Conservation (phyloP, 495 filamentous ascomycete species). For the Aspergillus coremiiformis region DNA sequence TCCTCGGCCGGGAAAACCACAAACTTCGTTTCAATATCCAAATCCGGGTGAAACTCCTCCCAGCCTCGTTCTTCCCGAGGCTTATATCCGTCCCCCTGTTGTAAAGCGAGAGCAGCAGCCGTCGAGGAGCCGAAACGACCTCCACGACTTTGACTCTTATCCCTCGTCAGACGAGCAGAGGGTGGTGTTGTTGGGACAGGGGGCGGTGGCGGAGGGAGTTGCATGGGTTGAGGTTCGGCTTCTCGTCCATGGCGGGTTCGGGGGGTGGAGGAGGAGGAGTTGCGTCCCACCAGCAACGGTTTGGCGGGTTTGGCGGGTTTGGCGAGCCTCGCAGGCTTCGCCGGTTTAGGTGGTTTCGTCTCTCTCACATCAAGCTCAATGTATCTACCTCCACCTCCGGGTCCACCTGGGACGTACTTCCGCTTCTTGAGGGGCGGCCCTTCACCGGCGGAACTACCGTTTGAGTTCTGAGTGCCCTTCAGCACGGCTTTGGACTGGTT, state of each 20-base stretch:
- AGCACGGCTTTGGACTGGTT: conserved; percentile 27
- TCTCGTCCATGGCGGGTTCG: conserved; percentile 25
- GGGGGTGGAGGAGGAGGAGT: conserved; percentile 22
- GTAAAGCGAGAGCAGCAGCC: conserved; percentile 73
- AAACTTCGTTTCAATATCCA: conserved; percentile 77
- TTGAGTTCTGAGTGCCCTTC: conserved; percentile 29
- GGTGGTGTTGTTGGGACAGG: conserved; percentile 37
- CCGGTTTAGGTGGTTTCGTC: conserved; percentile 9
- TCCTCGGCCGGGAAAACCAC: conserved; percentile 74
- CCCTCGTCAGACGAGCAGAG: conserved; percentile 44
- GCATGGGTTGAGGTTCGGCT: conserved; percentile 15
- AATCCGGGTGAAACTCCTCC: conserved; percentile 93
- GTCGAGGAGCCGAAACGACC: conserved; percentile 69
- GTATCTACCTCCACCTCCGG: conserved; percentile 73
- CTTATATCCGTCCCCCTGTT: conserved; percentile 91
- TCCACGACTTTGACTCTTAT: conserved; percentile 42
- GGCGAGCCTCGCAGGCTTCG: conserved; percentile 6
- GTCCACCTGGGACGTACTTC: conserved; percentile 69
- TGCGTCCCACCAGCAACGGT: conserved; percentile 17
- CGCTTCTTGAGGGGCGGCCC: conserved; percentile 46
- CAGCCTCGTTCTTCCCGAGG: conserved; percentile 92
- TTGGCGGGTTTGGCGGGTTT: conserved; percentile 9
- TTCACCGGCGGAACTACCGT: conserved; percentile 30
- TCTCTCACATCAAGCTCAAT: conserved; percentile 53
- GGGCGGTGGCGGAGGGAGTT: conserved; percentile 33